Percentiles rank a stretch among this genome's conserved stretches.
Conservation (phyloP, 164 flowering plant species). For the grape (Vitis vinifera) region DNA sequence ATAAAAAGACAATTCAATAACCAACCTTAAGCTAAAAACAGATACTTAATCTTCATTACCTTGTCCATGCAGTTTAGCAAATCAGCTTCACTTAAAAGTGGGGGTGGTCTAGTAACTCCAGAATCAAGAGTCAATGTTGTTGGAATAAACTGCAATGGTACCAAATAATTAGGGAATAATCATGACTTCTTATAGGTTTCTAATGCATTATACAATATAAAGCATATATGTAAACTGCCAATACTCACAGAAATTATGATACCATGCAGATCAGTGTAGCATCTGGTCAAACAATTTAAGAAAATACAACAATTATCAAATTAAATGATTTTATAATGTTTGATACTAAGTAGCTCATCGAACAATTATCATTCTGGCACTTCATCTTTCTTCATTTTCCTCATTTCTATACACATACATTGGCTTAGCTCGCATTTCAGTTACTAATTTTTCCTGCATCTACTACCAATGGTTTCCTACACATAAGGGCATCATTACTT, state of each 20-base stretch:
- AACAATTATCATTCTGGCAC: no score
- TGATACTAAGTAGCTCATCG: no score
- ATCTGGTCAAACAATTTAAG: no score
- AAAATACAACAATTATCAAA: no score
- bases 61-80: constrained; percentile 92
- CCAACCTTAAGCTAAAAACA: background rate
- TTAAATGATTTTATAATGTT: no score
- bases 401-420: no score
- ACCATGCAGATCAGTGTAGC: background rate
- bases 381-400: no score
- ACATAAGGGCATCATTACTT: no score
- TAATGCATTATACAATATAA: background rate
- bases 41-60: constrained; percentile 36
- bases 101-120: constrained; percentile 94
- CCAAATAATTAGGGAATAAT: constrained; percentile 3
- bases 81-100: constrained; percentile 97
- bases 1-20: background rate
- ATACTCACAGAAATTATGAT: background rate
- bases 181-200: background rate
- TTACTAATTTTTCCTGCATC: no score
- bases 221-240: background rate
- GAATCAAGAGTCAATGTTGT: constrained; percentile 84
- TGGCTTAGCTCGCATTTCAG: no score
- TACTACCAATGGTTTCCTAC: no score
- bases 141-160: constrained; percentile 73